phyloP scores from a whole-genome alignment of 352 stramenopile species.

The Globisporangium nodosum region DNA sequence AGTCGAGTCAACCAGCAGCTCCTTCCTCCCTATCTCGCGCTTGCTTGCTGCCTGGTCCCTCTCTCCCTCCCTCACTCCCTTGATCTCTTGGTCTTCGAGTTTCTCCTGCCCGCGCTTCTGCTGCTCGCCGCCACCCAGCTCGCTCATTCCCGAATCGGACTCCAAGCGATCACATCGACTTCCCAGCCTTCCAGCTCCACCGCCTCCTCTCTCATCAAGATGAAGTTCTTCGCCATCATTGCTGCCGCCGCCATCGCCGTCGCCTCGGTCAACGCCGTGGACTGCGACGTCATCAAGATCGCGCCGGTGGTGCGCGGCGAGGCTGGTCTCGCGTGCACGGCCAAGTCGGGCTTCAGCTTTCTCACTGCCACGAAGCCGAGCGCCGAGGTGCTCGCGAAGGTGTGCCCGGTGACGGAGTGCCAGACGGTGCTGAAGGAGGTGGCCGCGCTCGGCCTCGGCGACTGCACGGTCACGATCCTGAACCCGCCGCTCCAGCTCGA shows the following conservation, averaged over 20 bases:
- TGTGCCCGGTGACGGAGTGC: constrained; percentile 27
- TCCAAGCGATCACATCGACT: constrained; percentile 2
- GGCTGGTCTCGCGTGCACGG: constrained; percentile 18
- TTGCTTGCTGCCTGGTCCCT: not conserved
- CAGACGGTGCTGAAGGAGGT: constrained; percentile 23
- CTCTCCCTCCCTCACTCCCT: not conserved
- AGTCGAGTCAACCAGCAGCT: not conserved
- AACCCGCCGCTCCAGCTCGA: not conserved
- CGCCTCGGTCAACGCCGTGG: constrained; percentile 15
- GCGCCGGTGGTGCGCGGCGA: constrained; percentile 12
- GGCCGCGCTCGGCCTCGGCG: constrained; percentile 16
- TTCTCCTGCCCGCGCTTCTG: too few species aligned
- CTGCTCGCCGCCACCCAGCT: not conserved
- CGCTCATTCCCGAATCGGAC: constrained; percentile 1
- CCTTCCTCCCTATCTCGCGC: not conserved
- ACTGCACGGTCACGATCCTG: constrained; percentile 3
- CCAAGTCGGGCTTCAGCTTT: constrained; percentile 26
- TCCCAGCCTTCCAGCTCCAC: not conserved
- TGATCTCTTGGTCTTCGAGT: not conserved
- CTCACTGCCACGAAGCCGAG: constrained; percentile 18
- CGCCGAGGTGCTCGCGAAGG: constrained; percentile 13
- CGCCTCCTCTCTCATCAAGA: constrained; percentile 1
- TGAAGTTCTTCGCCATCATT: constrained; percentile 22
- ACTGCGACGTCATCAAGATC: constrained; percentile 20
- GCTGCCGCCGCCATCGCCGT: constrained; percentile 13